Base-by-base conservation (phyloP, 352 stramenopile genomes). In the Phytophthora fragariae region DNA sequence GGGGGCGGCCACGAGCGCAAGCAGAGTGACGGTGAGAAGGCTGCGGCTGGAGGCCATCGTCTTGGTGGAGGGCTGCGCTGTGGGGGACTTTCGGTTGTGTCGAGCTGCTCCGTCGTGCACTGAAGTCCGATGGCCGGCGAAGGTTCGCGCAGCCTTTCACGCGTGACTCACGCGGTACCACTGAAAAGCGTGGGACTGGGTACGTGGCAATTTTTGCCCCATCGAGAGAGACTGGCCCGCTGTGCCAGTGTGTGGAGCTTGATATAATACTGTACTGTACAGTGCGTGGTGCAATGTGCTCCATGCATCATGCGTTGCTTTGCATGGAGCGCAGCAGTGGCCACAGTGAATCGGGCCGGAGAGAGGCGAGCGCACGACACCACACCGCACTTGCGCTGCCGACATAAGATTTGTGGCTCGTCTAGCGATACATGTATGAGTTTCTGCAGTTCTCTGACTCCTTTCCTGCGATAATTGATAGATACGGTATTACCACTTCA, bases 61-160 rank as follows among this genome's bases (percentile, higher is more conserved):
- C 12, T 35, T 44, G 41, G n/a, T 2, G 53, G 52, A 35, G 29
- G 33, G 33, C 24, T 35, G 27, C 63, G 56, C 29, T 55, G 55
- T 59, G 35, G 52, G 35, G 62, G 61, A 19, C 65, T 65, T 73
- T 70, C 44, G 57, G 27, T 71, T 76, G 53, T 76, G 70, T 37
- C 47, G 59, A 15, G 37, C 37, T 12, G 37, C 35, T 41, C 9
- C 35, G 35, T 12, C 14, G 35, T 44, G 35, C 35, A 5, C 35
- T 44, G 15, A 6, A 50, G 41, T 21, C 5, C 41, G 41, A 49
- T 21, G 41, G 41, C 12, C 41, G 11, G 41, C 24, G 41, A 50
- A 50, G 41, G 41, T 50, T 50, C 41, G 14, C 14, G 14, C 14
- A n/a, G 41, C 39, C 41, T 50, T 50, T 50, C 41, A 50, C 35